Evolutionary conservation across 768 basidiomycete species (phyloP).

Genomic region (Boletus huronensis): DNA sequence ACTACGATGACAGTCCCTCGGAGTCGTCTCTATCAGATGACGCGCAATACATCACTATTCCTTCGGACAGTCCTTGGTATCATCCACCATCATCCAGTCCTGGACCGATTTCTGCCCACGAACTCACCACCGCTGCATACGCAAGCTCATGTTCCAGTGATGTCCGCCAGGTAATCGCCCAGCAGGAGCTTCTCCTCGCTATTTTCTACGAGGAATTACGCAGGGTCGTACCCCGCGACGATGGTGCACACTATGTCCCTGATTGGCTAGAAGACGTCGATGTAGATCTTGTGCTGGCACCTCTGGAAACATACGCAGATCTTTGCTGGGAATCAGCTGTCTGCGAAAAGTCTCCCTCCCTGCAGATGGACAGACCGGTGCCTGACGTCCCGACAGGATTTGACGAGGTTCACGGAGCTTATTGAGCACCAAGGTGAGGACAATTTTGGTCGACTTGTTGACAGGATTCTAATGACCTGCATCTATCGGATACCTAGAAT

Average conservation of each 20-base stretch:
- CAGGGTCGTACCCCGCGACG: constrained; percentile 18
- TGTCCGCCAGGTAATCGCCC: constrained; percentile 31
- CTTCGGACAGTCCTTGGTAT: constrained; percentile 39
- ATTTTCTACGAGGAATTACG: constrained; percentile 31
- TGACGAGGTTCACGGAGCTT: constrained; percentile 21
- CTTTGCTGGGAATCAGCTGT: constrained; percentile 31
- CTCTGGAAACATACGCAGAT: constrained; percentile 26
- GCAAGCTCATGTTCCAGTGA: constrained; percentile 31
- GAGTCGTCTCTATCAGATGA: constrained; percentile 23
- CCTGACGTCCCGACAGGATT: constrained; percentile 31
- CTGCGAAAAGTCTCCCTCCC: constrained; percentile 13
- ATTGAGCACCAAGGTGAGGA: constrained; percentile 13
- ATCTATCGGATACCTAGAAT: background rate
- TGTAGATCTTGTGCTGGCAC: constrained; percentile 27
- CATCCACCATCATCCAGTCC: constrained; percentile 29
- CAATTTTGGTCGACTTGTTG: background rate
- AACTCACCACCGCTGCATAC: constrained; percentile 16
- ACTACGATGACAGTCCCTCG: constrained; percentile 16
- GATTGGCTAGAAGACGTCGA: constrained; percentile 30
- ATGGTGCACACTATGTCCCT: constrained; percentile 15
- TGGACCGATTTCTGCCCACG: constrained; percentile 19
- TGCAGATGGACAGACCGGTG: constrained; percentile 10
- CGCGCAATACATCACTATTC: constrained; percentile 40
- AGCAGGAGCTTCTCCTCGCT: constrained; percentile 33
- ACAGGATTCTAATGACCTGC: background rate